A percentile compares a stretch with the other conserved stretches of the same genome.
Conservation (phyloP, 148 eudicot species). For the Cornus suecica region DNA sequence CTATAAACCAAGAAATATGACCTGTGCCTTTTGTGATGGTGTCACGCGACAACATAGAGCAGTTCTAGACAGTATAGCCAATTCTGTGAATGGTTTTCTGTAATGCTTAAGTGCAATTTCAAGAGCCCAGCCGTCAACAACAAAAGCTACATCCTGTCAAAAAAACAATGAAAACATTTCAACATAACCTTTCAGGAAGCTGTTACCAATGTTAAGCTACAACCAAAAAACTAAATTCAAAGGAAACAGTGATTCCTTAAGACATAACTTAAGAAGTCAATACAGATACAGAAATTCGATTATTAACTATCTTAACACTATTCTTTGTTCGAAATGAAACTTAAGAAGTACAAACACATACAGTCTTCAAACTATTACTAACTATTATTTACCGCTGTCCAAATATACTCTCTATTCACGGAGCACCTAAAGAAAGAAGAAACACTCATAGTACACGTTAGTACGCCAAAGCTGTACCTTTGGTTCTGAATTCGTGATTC, state of each 20-base stretch:
- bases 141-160: constrained; percentile 89
- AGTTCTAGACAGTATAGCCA: constrained; percentile 87
- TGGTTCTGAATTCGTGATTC: constrained; percentile 83
- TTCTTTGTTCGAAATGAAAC: background rate
- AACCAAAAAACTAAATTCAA: background rate
- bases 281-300: background rate
- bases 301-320: too few species aligned
- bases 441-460: background rate
- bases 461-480: constrained; percentile 48
- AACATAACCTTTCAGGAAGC: background rate
- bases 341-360: background rate
- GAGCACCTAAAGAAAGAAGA: constrained; percentile 2
- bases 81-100: constrained; percentile 75
- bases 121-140: constrained; percentile 98
- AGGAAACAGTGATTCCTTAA: background rate
- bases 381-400: background rate
- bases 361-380: background rate
- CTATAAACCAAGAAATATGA: constrained; percentile 19
- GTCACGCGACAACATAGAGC: constrained; percentile 99
- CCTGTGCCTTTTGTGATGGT: constrained; percentile 99
- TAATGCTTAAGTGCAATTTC: constrained; percentile 80
- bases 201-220: constrained; percentile 5
- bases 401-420: background rate
- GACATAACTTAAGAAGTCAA: background rate
- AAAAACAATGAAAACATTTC: background rate